Base-by-base conservation (phyloP, 2,329 filamentous ascomycete genomes). In the Ciborinia camelliae region DNA sequence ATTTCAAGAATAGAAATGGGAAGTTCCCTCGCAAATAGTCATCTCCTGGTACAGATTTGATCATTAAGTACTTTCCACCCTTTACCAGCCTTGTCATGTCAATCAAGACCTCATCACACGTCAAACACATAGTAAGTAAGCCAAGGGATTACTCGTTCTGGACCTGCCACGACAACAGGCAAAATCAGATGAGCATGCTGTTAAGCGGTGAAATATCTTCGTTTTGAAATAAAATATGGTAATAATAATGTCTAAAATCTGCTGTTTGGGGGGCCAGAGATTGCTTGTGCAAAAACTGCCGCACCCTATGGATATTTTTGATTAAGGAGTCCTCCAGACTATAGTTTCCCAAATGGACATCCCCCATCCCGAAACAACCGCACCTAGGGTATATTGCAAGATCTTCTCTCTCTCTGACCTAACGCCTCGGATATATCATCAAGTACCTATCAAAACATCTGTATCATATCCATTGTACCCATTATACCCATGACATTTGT, bases 321-420 rank as follows among this genome's bases (percentile, higher is more conserved):
- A 55, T 47, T 26, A 20, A 47, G 28, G 4, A 45, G 3, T 9
- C 52, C 28, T 45, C 28, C 20, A 35, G 10, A n/a, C 28, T 32
- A 60, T 60, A 51, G 5, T 48, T 51, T 45, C 43, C 45, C 26
- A 23, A 48, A 63, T 8, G 35, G 15, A 20, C 32, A 3, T 23
- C 52, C 6, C 47, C 35, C 37, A 10, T 48, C 43, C 32, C 43
- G 26, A 63, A 63, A 37, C n/a, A 58, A 32, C 20, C 26, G 35
- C 20, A 35, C 41, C 62, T 63, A 58, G 62, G 62, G 62, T 63
- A 63, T 63, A 63, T 63, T 37, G 30, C 45, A 63, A 63, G 20
- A 26, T 32, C 18, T 58, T 55, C n/a, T 63, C 28, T 63, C 28
- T n/a, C 32, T 39, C 62, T 30, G 28, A 58, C 35, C 43, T 30